phyloP scores from a whole-genome alignment of 345 rosid genomes.

The Brassica nigra region DNA sequence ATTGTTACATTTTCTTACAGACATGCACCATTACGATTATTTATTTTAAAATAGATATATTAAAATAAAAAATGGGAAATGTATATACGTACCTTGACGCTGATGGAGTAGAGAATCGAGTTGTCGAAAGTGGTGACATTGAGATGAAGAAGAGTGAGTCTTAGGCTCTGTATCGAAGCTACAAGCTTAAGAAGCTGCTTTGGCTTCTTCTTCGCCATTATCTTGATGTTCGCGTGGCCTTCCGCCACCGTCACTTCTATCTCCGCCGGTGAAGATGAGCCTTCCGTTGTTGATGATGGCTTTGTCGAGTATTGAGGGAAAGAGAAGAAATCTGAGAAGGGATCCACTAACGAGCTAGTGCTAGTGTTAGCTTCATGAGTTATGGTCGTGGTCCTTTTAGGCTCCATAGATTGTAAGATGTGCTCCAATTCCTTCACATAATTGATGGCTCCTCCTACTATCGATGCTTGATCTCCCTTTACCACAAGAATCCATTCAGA shows the following conservation, averaged over 20 bases:
- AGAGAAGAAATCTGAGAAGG: slow-evolving; percentile 68
- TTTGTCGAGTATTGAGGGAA: slow-evolving; percentile 73
- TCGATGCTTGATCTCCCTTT: slow-evolving; percentile 70
- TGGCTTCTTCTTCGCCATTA: slow-evolving; percentile 63
- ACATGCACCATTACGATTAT: slow-evolving; percentile 6
- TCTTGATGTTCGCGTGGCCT: slow-evolving; percentile 81
- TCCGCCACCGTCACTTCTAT: slow-evolving; percentile 89
- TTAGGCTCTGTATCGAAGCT: slow-evolving; percentile 55
- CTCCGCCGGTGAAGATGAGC: slow-evolving; percentile 34
- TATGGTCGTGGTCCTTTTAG: slow-evolving; percentile 15
- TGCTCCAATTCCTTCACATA: slow-evolving; percentile 66
- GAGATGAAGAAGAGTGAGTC: slow-evolving; percentile 75
- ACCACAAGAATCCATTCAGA: slow-evolving; percentile 2
- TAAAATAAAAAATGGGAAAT: neutral
- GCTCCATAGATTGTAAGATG: slow-evolving; percentile 42
- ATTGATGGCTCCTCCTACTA: slow-evolving; percentile 64
- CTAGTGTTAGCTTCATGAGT: slow-evolving; percentile 22
- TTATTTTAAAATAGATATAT: neutral
- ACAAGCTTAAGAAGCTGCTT: slow-evolving; percentile 70
- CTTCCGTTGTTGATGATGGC: slow-evolving; percentile 13
- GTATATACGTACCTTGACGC: slow-evolving; percentile 58
- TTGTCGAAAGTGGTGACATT: slow-evolving; percentile 57
- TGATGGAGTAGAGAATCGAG: slow-evolving; percentile 66
- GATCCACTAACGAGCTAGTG: slow-evolving; percentile 44
- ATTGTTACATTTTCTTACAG: neutral